Evolutionary conservation across 2,329 filamentous ascomycete genomes (phyloP).

Genomic region (Exophiala bonariae): DNA sequence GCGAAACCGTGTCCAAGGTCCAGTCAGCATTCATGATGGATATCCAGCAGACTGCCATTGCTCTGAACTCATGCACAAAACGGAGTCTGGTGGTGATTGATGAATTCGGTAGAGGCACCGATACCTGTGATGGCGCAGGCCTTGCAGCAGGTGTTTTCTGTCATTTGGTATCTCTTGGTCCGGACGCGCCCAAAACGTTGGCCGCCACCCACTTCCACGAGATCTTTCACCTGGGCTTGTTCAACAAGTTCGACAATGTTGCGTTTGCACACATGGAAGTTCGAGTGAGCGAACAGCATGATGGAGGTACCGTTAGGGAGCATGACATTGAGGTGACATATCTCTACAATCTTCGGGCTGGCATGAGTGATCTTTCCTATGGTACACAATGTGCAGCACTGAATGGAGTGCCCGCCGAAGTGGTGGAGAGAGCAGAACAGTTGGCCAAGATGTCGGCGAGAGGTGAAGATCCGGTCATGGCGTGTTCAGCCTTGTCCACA

Average conservation of each 20-base stretch:
- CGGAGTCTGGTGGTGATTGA: conserved; percentile 85
- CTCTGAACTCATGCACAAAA: conserved; percentile 71
- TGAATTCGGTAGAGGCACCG: conserved; percentile 78
- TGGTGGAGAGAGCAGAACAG: conserved; percentile 74
- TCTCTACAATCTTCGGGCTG: conserved; percentile 67
- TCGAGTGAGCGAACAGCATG: conserved; percentile 34
- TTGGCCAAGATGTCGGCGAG: conserved; percentile 67
- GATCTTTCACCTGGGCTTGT: conserved; percentile 51
- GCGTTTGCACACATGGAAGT: conserved; percentile 62
- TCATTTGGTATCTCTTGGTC: conserved; percentile 52
- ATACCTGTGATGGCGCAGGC: conserved; percentile 60
- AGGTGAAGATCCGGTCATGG: conserved; percentile 73
- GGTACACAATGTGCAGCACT: conserved; percentile 81
- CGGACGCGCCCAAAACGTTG: conserved; percentile 58
- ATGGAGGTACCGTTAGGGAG: conserved; percentile 24
- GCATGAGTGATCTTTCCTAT: conserved; percentile 77
- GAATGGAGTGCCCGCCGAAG: conserved; percentile 73
- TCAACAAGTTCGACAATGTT: conserved; percentile 47
- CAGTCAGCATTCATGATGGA: conserved; percentile 78
- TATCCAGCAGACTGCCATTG: conserved; percentile 79
- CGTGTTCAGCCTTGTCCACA: conserved; percentile 67
- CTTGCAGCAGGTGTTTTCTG: conserved; percentile 63
- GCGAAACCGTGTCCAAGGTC: conserved; percentile 64
- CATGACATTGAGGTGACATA: conserved; percentile 58
- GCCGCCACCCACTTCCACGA: conserved; percentile 66